These are phyloP conservation scores for Vaccinium macrocarpon DNA, from an alignment of 148 eudicot species.

Conservation along the genomic window DNA sequence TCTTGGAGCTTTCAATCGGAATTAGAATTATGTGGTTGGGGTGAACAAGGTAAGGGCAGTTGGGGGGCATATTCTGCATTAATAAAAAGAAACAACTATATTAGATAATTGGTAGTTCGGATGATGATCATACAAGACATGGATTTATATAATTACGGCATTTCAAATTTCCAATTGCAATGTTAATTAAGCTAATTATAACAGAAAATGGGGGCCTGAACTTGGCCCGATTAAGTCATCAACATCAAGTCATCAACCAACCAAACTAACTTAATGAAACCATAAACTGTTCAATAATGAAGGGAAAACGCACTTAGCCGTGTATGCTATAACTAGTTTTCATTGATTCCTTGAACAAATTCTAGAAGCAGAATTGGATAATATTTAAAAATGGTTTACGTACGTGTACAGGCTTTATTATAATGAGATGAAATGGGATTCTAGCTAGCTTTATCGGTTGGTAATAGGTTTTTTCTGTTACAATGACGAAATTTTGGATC, in stretches of 20 bases:
- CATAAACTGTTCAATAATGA: not conserved
- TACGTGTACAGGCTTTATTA: not conserved
- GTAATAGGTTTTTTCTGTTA: not conserved
- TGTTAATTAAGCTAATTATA: not conserved
- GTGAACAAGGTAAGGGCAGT: slow-evolving; percentile 1
- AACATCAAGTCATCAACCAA: not conserved
- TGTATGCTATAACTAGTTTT: no score
- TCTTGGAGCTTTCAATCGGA: no score
- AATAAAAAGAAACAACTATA: not conserved
- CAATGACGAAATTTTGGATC: not conserved
- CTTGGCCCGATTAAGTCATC: slow-evolving; percentile 3
- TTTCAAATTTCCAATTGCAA: not conserved
- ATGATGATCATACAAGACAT: not conserved
- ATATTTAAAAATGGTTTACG: not conserved
- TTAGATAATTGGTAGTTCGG: not conserved
- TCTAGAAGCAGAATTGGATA: not conserved
- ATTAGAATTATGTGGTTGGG: slow-evolving; percentile 1
- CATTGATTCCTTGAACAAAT: not conserved
- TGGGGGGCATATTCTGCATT: not conserved
- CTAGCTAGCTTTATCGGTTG: not conserved
- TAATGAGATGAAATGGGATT: not conserved
- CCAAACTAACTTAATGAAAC: not conserved
- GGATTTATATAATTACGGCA: not conserved
- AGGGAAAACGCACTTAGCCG: not conserved
- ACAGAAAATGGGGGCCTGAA: slow-evolving; percentile 13